These are phyloP conservation scores for Thalassiosira delicatula DNA, from an alignment of 352 stramenopile genomes.

Conservation along the genomic window DNA sequence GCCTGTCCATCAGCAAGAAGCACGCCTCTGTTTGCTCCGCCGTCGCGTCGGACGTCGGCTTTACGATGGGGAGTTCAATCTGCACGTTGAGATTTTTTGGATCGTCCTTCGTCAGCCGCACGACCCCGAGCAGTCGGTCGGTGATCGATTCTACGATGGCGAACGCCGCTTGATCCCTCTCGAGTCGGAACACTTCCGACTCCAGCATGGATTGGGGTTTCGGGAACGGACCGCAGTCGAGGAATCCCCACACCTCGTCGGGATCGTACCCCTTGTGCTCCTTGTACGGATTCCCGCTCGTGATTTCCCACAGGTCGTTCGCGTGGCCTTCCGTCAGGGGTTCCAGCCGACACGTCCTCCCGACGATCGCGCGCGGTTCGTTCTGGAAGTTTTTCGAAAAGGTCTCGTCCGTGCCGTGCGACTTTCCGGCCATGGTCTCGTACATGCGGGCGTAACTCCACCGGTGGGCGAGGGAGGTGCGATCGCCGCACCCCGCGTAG, in stretches of 20 bases:
- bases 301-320: slow-evolving; percentile 72
- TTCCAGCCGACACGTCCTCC: slow-evolving; percentile 72
- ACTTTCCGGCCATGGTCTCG: slow-evolving; percentile 63
- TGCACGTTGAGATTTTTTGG: slow-evolving; percentile 77
- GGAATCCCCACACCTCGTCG: slow-evolving; percentile 79
- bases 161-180: slow-evolving; percentile 71
- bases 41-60: slow-evolving; percentile 59
- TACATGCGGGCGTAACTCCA: slow-evolving; percentile 79
- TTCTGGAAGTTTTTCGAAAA: slow-evolving; percentile 59
- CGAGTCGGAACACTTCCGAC: slow-evolving; percentile 73
- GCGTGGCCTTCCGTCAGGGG: slow-evolving; percentile 67
- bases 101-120: slow-evolving; percentile 78
- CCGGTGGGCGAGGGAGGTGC: slow-evolving; percentile 62
- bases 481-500: slow-evolving; percentile 75
- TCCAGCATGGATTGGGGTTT: slow-evolving; percentile 46
- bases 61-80: slow-evolving; percentile 75
- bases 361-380: slow-evolving; percentile 70
- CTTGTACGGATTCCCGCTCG: slow-evolving; percentile 62
- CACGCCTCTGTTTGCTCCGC: slow-evolving; percentile 79
- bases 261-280: slow-evolving; percentile 74
- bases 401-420: slow-evolving; percentile 66
- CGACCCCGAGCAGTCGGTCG: slow-evolving; percentile 70
- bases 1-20: slow-evolving; percentile 80
- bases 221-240: slow-evolving; percentile 75
- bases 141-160: slow-evolving; percentile 79